Base-by-base conservation (phyloP, 1,139 yeast species). In the Yamadazyma kanchanaburiensis region DNA sequence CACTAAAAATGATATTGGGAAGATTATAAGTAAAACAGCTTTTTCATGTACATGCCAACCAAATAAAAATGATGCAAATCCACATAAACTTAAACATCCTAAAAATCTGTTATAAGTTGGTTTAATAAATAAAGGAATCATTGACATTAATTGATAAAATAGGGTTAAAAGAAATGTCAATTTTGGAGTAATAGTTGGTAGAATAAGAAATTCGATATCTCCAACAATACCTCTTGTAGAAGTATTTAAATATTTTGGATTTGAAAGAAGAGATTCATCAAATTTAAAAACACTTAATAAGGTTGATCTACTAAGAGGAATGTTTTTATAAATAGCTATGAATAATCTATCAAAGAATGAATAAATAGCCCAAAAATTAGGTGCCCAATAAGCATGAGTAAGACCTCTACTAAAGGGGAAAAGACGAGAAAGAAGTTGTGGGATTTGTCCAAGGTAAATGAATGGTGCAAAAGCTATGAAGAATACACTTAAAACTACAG, bases 11-110 rank as follows among this genome's bases (percentile, higher is more conserved):
- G 94, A 72, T 51, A 87, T 77, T 1, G 99, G 98, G 49, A 94
- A 74, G n/a, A 91, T 84, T 2, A 89, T 82, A 19, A 88, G 58
- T 64, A 94, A 70, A 23, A 91, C 78, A 0, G 98, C 98, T 69
- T 91, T 91, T 57, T 89, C 98, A 59, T 91, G 98, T 15, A 91
- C 98, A 53, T 91, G 98, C 97, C 97, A 91, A 5, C 99, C 98
- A 58, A 91, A 91, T 32, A 91, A 60, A 51, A 86, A 91, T 4
- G 96, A 84, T 0, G 96, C 80, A 58, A 76, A 87, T 2, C 94
- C 98, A 60, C 97, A 91, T 31, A 89, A 67, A 0, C 96, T 81
- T 43, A 91, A 60, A 1, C 94, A 76, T 0, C 95, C 96, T 21
- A 89, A 55, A 46, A 91, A 91, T 41, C 94, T 68, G 41, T 78